Evolutionary conservation across 169 alveolate species (phyloP), one percentile per base, ranked within the genome.

Genomic region (Cytauxzoon felis): DNA sequence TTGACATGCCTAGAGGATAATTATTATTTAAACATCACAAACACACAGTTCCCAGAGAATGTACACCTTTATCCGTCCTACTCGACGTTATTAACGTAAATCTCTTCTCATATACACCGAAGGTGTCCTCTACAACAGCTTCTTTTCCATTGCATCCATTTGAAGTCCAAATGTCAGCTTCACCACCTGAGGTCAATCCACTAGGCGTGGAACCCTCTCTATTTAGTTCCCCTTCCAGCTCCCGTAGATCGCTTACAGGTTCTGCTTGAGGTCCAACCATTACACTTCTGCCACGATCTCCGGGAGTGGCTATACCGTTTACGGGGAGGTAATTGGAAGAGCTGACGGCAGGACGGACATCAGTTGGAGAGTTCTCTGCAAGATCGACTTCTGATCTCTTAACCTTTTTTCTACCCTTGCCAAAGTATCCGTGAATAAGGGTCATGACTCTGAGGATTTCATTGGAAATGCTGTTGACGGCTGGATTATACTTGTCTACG

Each of bases 31-130:
- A 0, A n/a, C 33, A 16, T 16, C 16, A 26, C n/a, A 9, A 3
- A 26, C 81, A 38, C 7, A 83, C 76, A 56, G 75, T 67, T 51
- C 73, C 89, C 32, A 50, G 59, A 3, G 91, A 87, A 53, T 85
- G 91, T 0, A 85, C 91, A 1, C 91, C 91, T 49, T 75, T 85
- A 56, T 85, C 91, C 4, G 91, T 85, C 49, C 91, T 71, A 65
- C 91, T 85, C 16, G 85, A 76, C 2, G 88, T 73, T 18, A 85
- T 68, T 30, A 85, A 73, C n/a, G 87, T 50, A 26, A 85, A 85
- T 21, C 80, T 52, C 30, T 63, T 62, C 56, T 47, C 76, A 40
- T 48, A 60, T 9, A 53, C 68, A 11, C 49, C 63, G 8, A 47
- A 13, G 8, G 24, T 11, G 9, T 47, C 56, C 18, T 24, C 11